phyloP scores from a whole-genome alignment of 73 alveolate species.

The Tetrahymena borealis region DNA sequence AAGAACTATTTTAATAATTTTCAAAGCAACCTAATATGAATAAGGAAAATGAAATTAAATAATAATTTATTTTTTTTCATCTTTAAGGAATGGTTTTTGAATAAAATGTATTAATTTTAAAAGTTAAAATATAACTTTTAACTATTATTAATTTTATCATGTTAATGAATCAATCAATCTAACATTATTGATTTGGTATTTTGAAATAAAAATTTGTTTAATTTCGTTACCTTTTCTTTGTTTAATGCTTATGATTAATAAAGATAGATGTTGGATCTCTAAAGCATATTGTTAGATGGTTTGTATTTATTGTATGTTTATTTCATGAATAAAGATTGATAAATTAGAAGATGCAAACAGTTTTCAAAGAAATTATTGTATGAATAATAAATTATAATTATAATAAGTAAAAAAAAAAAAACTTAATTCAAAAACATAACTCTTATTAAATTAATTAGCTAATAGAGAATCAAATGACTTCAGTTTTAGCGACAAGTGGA shows the following conservation, averaged over 20 bases:
- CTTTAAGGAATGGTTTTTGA: too few relatives aligned
- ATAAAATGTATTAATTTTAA: too few relatives aligned
- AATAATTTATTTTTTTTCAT: too few relatives aligned
- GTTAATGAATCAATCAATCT: too few relatives aligned
- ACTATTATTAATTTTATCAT: too few relatives aligned
- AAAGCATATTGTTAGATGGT: neutral
- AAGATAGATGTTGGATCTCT: neutral
- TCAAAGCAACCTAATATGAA: too few relatives aligned
- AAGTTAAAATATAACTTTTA: too few relatives aligned
- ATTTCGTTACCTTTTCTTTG: neutral
- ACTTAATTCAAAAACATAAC: neutral
- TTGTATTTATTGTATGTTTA: neutral
- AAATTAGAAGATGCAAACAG: neutral
- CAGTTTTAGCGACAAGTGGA: neutral
- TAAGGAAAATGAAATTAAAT: too few relatives aligned
- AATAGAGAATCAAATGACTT: neutral
- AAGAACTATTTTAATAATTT: too few relatives aligned
- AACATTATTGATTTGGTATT: too few relatives aligned
- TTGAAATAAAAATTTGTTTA: neutral
- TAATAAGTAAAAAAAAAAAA: neutral
- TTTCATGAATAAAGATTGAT: neutral
- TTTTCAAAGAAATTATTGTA: neutral
- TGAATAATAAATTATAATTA: neutral
- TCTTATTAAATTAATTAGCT: neutral
- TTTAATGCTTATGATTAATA: neutral